These are phyloP conservation scores for Yarrowia sp. DNA, from an alignment of 805 yeast species.

Conservation along the genomic window DNA sequence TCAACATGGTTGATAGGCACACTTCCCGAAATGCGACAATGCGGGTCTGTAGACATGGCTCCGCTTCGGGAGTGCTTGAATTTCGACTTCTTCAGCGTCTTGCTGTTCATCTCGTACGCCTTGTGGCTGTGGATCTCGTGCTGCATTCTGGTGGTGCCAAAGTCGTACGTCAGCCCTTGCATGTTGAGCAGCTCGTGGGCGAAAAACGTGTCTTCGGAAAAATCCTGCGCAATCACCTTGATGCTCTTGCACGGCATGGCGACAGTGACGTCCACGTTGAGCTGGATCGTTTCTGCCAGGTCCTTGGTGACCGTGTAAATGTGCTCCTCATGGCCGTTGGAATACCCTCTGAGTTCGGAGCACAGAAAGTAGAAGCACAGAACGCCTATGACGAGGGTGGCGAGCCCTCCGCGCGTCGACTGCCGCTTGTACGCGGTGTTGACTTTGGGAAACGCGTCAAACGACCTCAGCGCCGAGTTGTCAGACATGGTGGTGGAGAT, in stretches of 20 bases:
- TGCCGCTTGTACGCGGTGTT: conserved; percentile 73
- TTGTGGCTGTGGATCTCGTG: conserved; percentile 21
- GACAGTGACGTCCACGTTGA: conserved; percentile 81
- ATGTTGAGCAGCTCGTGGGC: conserved; percentile 78
- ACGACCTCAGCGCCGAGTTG: conserved; percentile 47
- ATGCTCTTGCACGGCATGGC: conserved; percentile 83
- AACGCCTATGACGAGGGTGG: conserved; percentile 69
- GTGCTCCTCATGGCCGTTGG: conserved; percentile 82
- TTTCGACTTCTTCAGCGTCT: conserved; percentile 7
- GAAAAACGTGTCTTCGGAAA: conserved; percentile 75
- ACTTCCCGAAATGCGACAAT: conserved; percentile 46
- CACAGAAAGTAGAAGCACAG: conserved; percentile 73
- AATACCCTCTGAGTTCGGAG: conserved; percentile 82
- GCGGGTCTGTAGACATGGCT: not conserved
- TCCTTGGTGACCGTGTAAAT: conserved; percentile 76
- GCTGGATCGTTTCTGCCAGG: conserved; percentile 62
- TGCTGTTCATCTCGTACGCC: conserved; percentile 31
- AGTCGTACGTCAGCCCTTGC: conserved; percentile 58
- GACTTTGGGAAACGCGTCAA: conserved; percentile 80
- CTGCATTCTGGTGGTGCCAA: conserved; percentile 33
- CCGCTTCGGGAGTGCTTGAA: conserved; percentile 2
- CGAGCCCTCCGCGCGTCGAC: conserved; percentile 77
- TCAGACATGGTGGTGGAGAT: conserved; percentile 19
- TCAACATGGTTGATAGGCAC: conserved; percentile 79
- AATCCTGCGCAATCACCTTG: conserved; percentile 78